Evolutionary conservation across 1,284 basidiomycete species (phyloP), one percentile per base, ranked within the genome.

Genomic region (Erythrobasidium hasegawianum): DNA sequence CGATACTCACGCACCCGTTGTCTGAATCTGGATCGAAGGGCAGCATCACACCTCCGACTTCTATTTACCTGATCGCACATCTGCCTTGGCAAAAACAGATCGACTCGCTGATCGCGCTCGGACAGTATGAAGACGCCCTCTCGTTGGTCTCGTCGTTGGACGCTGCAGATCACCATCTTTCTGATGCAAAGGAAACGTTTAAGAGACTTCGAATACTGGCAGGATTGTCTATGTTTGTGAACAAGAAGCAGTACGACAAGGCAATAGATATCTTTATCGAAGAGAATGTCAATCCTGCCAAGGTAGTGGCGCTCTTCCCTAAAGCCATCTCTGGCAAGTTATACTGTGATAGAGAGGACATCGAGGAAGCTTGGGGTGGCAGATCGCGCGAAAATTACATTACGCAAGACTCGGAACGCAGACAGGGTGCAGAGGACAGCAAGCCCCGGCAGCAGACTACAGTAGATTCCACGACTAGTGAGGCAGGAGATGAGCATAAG

Each of bases 291-390:
- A 95, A 96, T 73, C 95, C 95, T 0, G 90, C 92, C 1, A 90
- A 94, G 74, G 90, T 98, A 0, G 83, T 98, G 13, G 88, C 93
- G 0, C 80, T 97, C 2, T 98, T 90, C 76, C 90, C 92, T 0
- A 83, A 87, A 53, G 81, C 81, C 16, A 84, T 98, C 1, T 84
- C 92, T 0, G 95, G 95, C 2, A 81, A 88, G 33, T 78, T 97
- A 11, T 81, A 86, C 13, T 83, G 87, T 14, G 82, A 79, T 39
- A 75, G 77, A 3, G 82, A 85, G 0, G 80, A 82, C n/a, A 95
- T 93, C 90, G 87, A 94, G 75, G 80, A 82, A 1, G 78, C 95
- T 8, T 97, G 90, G 77, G 94, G 92, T 10, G 94, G 92, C 0
- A 26, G 74, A 41, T 64, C 62, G 10, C 62, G 62, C 10, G 55